Base-by-base conservation (phyloP, 257 asterid species). In the Vinca minor region DNA sequence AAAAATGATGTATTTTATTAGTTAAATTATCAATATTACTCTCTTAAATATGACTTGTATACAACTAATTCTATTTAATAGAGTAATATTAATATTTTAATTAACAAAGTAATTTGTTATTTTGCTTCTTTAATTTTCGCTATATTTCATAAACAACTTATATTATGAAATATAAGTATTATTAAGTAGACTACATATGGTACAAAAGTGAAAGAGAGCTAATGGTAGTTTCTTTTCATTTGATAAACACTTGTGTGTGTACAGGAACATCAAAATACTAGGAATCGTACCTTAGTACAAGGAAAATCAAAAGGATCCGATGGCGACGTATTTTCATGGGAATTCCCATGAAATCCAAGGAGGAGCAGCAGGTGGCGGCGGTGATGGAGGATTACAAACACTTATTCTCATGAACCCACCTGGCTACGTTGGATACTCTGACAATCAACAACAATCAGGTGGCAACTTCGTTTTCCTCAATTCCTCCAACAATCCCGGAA, bases 311-410 rank as follows among this genome's bases (percentile, higher is more conserved):
- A n/a, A n/a, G n/a, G n/a, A n/a, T n/a, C n/a, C n/a, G 70, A 92
- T 92, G 98, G 94, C 89, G 80, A 74, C 94, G 52, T 92, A 89
- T 79, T 92, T 77, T 71, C 91, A 89, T 72, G 95, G 89, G 49
- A 89, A 85, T 70, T 85, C 96, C 0, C n/a, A n/a, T n/a, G 96
- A 89, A 65, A 79, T 88, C 55, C 91, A 82, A 74, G 83, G 83
- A 48, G 75, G n/a, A n/a, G n/a, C n/a, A n/a, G n/a, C n/a, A n/a
- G n/a, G n/a, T n/a, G n/a, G 75, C 14, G 87, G 84, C 41, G 96
- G 75, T 11, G 87, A 83, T 36, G 96, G 89, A 42, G 96, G 96
- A 0, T 72, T 92, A 36, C 98, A 92, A 62, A 92, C 98, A 35
- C 72, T 92, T 77, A 83, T 92, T 66, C 81, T 92, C 58, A 92